phyloP scores from a whole-genome alignment of 164 flowering plant genomes.

The Vitis amurensis region DNA sequence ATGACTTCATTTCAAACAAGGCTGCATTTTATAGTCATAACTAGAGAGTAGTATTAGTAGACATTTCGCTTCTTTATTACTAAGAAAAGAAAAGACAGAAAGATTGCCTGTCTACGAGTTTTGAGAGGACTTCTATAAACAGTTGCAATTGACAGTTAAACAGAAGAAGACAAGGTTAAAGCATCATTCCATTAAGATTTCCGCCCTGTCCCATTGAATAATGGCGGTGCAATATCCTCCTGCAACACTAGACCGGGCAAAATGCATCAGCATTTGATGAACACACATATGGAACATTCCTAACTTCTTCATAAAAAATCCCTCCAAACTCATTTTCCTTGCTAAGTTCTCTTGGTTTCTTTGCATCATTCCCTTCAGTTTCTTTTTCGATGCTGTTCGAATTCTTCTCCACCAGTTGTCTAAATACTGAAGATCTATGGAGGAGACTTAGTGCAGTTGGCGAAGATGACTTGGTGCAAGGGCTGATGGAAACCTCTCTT shows the following conservation, averaged over 20 bases:
- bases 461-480: slow-evolving; percentile 32
- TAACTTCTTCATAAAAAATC: slow-evolving; percentile 21
- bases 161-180: slow-evolving; percentile 23
- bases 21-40: too few relatives aligned
- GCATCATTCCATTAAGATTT: slow-evolving; percentile 22
- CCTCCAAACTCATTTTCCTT: slow-evolving; percentile 23
- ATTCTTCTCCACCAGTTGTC: slow-evolving; percentile 59
- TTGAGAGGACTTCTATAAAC: too few relatives aligned
- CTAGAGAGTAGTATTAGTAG: too few relatives aligned
- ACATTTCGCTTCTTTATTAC: too few relatives aligned
- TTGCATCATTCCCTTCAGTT: slow-evolving; percentile 16
- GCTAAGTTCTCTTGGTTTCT: slow-evolving; percentile 5
- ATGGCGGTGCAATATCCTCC: slow-evolving; percentile 18
- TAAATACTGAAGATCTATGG: slow-evolving; percentile 56
- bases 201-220: slow-evolving; percentile 14
- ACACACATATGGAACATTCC: slow-evolving; percentile 18
- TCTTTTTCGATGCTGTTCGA: slow-evolving; percentile 23
- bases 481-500: slow-evolving; percentile 21
- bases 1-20: too few relatives aligned
- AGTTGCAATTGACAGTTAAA: not conserved
- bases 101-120: too few relatives aligned
- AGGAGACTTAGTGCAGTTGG: slow-evolving; percentile 64
- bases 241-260: slow-evolving; percentile 25
- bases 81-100: too few relatives aligned
- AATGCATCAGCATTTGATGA: slow-evolving; percentile 5